Base-by-base conservation (phyloP, 2,329 filamentous ascomycete species). In the Exophiala spinifera region DNA sequence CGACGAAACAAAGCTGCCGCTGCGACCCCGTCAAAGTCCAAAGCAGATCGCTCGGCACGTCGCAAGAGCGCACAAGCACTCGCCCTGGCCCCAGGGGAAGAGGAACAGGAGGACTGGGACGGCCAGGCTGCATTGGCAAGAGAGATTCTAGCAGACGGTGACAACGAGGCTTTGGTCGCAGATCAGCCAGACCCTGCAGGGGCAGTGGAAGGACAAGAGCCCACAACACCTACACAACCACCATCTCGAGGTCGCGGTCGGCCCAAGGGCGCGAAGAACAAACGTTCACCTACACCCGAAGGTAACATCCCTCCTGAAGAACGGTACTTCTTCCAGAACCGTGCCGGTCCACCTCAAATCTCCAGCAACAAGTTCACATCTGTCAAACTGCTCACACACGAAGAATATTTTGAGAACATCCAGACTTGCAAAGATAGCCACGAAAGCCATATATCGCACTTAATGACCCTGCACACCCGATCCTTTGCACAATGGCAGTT, bases 401-500 rank as follows among this genome's bases (percentile, higher is more conserved):
- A 97, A 53, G 90, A 96, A 67, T 99, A 94, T 71, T 95, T 95
- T 64, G 78, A 82, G 42, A 73, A 87, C 25, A 76, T 89, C 25
- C 79, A 82, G 23, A 75, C 80, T 33, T 83, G 84, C 61, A 67
- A 78, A 55, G 87, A 95, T 62, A 82, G 81, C 0, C 91, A 96
- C 68, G 75, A 76, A 31, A 72, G 78, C 2, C 88, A 95, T 61
- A 81, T 88, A 47, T 77, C 81, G 15, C 87, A 87, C 60, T 76
- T 99, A 21, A 79, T 88, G 61, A 80, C 83, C 5, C 73, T 96
- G 19, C 92, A 97, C 67, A 77, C 83, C 42, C 83, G 87, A 57
- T 90, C 88, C 0, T 97, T 96, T 68, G 81, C 86, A 1, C 94
- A 97, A 68, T 99, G 94, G 94, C 75, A 81, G 0, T 96, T 97